Percentiles rank a stretch among this genome's conserved stretches.
These are phyloP conservation scores for Cichorium intybus DNA, from an alignment of 140 eudicot genomes.

Conservation along the genomic window DNA sequence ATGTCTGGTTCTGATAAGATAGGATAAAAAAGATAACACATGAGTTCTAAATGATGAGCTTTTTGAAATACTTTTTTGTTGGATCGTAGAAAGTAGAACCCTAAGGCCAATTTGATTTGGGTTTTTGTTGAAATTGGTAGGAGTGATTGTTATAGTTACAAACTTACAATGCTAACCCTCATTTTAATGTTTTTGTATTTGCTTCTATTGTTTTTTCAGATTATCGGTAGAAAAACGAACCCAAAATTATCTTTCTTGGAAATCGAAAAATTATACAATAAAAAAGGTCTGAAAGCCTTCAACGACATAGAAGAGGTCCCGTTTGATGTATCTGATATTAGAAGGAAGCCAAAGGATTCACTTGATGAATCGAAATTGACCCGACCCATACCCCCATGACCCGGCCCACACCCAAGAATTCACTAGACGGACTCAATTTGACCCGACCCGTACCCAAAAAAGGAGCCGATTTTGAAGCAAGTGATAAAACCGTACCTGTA, in stretches of 20 bases:
- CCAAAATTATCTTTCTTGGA: too few species aligned
- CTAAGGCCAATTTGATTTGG: slow-evolving; percentile 8
- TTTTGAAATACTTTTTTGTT: not conserved
- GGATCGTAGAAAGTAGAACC: not conserved
- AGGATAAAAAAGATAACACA: not conserved
- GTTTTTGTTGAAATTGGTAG: not conserved
- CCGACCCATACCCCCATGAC: too few species aligned
- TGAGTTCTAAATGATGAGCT: too few species aligned
- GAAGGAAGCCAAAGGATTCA: too few species aligned
- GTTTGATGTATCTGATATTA: too few species aligned
- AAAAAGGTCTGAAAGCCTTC: too few species aligned
- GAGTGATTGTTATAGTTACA: not conserved
- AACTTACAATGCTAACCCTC: not conserved
- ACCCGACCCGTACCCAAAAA: slow-evolving; percentile 33
- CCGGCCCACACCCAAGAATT: slow-evolving; percentile 14
- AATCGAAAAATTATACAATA: too few species aligned
- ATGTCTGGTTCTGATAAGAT: not conserved
- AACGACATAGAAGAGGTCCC: too few species aligned
- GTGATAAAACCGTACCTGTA: too few species aligned
- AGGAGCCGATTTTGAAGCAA: slow-evolving; percentile 33
- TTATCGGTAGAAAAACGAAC: too few species aligned
- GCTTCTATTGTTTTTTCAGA: too few species aligned
- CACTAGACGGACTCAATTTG: slow-evolving; percentile 27
- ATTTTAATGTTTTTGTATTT: slow-evolving; percentile 17
- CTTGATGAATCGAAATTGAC: too few species aligned